Percentiles rank a stretch among this genome's conserved stretches.
phyloP scores from a whole-genome alignment of 768 basidiomycete species.

The Tricholoma matsutake region DNA sequence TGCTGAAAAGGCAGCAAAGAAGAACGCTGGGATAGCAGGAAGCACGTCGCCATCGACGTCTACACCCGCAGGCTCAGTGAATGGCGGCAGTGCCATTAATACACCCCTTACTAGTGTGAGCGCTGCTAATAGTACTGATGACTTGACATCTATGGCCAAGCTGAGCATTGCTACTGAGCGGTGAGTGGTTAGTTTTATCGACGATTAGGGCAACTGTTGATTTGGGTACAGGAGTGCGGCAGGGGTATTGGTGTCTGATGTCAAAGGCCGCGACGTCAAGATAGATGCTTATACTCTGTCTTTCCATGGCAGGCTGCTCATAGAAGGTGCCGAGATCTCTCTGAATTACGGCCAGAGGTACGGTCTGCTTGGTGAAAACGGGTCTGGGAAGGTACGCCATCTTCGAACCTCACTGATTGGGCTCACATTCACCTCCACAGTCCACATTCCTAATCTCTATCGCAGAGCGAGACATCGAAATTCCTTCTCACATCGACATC shows the following conservation, averaged over 20 bases:
- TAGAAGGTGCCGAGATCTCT: slow-evolving; percentile 60
- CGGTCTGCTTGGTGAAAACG: slow-evolving; percentile 95
- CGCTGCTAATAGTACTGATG: slow-evolving; percentile 77
- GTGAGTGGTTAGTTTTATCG: slow-evolving; percentile 34
- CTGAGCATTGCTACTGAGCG: slow-evolving; percentile 88
- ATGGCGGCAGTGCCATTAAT: slow-evolving; percentile 55
- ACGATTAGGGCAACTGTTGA: neutral
- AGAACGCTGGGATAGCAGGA: slow-evolving; percentile 44
- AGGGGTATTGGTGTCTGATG: slow-evolving; percentile 91
- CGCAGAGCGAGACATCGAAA: slow-evolving; percentile 91
- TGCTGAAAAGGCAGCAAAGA: slow-evolving; percentile 90
- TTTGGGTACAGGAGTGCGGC: slow-evolving; percentile 64
- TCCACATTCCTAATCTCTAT: slow-evolving; percentile 96
- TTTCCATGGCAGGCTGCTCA: slow-evolving; percentile 90
- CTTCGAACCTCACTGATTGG: neutral
- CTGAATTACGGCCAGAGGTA: slow-evolving; percentile 88
- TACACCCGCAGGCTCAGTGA: slow-evolving; percentile 61
- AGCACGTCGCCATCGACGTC: slow-evolving; percentile 51
- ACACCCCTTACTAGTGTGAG: slow-evolving; percentile 85
- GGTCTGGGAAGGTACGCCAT: slow-evolving; percentile 87
- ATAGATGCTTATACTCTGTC: slow-evolving; percentile 94
- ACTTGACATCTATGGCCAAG: slow-evolving; percentile 84
- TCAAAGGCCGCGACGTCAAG: slow-evolving; percentile 94
- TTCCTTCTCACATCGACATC: slow-evolving; percentile 94
- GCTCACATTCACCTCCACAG: slow-evolving; percentile 33